Conservation (phyloP, 2,329 filamentous ascomycete species). For the Alternaria sp. region DNA sequence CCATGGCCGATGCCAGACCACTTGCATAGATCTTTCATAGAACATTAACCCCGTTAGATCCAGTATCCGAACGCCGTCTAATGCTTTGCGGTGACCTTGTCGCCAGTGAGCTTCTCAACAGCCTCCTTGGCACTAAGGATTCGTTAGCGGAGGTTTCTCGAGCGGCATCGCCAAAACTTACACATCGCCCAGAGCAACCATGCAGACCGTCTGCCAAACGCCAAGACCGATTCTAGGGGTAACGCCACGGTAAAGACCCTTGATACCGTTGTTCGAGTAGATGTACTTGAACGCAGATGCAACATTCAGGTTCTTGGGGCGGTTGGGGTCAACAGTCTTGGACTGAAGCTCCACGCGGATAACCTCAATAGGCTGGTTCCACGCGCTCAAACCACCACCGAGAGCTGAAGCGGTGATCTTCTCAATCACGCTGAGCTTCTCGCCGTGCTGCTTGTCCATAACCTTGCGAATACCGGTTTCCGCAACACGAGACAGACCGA, state of each 20-base stretch:
- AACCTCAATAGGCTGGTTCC: slow-evolving; percentile 99
- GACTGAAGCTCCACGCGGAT: slow-evolving; percentile 99
- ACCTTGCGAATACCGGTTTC: slow-evolving; percentile 83
- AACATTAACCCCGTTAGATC: slow-evolving; percentile 8
- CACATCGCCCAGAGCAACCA: slow-evolving; percentile 99
- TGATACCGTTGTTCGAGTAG: slow-evolving; percentile 84
- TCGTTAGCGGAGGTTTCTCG: slow-evolving; percentile 24
- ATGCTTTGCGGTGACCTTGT: slow-evolving; percentile 69
- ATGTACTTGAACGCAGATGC: slow-evolving; percentile 84
- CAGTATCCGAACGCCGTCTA: slow-evolving; percentile 49
- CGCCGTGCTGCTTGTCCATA: slow-evolving; percentile 78
- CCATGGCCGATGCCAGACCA: slow-evolving; percentile 2
- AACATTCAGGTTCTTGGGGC: slow-evolving; percentile 98
- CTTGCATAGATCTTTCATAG: slow-evolving; percentile 3
- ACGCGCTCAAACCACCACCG: slow-evolving; percentile 93
- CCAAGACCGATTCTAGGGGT: slow-evolving; percentile 91
- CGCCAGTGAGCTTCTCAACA: slow-evolving; percentile 70
- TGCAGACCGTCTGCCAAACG: slow-evolving; percentile 99
- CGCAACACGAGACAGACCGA: slow-evolving; percentile 89
- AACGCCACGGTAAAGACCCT: slow-evolving; percentile 94
- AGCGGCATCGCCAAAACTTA: slow-evolving; percentile 60
- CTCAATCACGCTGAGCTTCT: slow-evolving; percentile 80
- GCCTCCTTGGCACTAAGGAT: slow-evolving; percentile 65
- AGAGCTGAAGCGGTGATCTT: slow-evolving; percentile 87
- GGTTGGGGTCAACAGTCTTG: slow-evolving; percentile 96